phyloP scores from a whole-genome alignment of 306 rosid species.

The Trifolium pratense region DNA sequence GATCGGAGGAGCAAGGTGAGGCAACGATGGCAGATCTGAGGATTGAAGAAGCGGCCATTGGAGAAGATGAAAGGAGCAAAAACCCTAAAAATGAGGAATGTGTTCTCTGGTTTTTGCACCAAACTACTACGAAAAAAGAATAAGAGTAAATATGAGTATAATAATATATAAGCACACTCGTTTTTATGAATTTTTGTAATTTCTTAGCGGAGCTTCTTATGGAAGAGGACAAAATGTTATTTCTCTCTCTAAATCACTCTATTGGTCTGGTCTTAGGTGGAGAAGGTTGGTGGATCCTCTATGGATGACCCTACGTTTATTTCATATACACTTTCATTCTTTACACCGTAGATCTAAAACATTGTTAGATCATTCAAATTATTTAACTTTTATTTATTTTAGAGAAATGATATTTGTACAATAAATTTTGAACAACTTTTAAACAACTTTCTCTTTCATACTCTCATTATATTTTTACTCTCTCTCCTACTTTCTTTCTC shows the following conservation, averaged over 20 bases:
- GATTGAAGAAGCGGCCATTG: conserved; percentile 77
- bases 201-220: conserved; percentile 51
- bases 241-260: conserved; percentile 17
- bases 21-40: conserved; percentile 65
- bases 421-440: too few species aligned
- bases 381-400: too few species aligned
- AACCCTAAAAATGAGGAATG: conserved; percentile 39
- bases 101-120: conserved; percentile 21
- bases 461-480: too few species aligned
- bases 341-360: too few species aligned
- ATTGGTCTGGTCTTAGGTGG: not conserved
- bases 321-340: too few species aligned
- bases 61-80: conserved; percentile 32
- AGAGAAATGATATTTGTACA: too few species aligned
- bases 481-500: too few species aligned
- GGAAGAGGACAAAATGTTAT: conserved; percentile 11
- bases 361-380: too few species aligned
- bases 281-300: not conserved
- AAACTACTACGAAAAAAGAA: not conserved
- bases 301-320: not conserved
- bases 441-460: too few species aligned
- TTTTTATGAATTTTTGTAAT: not conserved
- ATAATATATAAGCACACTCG: not conserved
- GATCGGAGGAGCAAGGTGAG: conserved; percentile 50
- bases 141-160: not conserved